Base-by-base conservation (phyloP, 768 basidiomycete genomes). In the Boletus rufocinnamomeus region DNA sequence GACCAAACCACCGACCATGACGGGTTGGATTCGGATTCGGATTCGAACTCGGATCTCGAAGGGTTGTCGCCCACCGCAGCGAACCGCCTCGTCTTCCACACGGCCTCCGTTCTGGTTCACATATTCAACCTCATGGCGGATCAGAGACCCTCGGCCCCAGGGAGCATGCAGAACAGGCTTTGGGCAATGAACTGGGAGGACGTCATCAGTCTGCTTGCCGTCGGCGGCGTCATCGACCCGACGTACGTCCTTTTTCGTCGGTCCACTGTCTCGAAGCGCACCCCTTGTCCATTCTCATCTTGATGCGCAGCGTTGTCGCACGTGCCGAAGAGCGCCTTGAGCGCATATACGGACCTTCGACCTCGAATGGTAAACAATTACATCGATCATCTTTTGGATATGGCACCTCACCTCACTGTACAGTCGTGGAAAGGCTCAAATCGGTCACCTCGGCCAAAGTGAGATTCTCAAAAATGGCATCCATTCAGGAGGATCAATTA, bases 141-240 rank as follows among this genome's bases (percentile, higher is more conserved):
- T 21, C 82, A 87, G 57, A 79, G 81, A 0, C 87, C 86, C 10
- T 69, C 77, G 2, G 80, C 81, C 2, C 75, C 82, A 23, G 78
- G 81, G 32, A 85, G 84, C 59, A 79, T 85, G 79, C 87, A 88
- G 63, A 83, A 87, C 64, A 81, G 89, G 13, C 73, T 85, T 9
- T 78, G 77, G 50, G 82, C 86, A 6, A 75, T 90, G 52, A 76
- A 76, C 35, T 91, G 89, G 89, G 78, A 82, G 54, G 75, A 76
- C 50, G 81, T 91, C n/a, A 71, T 91, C 21, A 79, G 82, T 32
- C 74, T 82, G 5, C 74, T 84, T 13, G 77, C 76, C 43, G 74
- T 79, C 14, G 74, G 74, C 63, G 80, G 77, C 8, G 56, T 71
- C 17, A 58, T 79, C 30, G 60, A 72, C 49, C 52, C 61, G 38